These are phyloP conservation scores for Cladosporium colombiae DNA, from an alignment of 2,329 filamentous ascomycete species.

Conservation along the genomic window DNA sequence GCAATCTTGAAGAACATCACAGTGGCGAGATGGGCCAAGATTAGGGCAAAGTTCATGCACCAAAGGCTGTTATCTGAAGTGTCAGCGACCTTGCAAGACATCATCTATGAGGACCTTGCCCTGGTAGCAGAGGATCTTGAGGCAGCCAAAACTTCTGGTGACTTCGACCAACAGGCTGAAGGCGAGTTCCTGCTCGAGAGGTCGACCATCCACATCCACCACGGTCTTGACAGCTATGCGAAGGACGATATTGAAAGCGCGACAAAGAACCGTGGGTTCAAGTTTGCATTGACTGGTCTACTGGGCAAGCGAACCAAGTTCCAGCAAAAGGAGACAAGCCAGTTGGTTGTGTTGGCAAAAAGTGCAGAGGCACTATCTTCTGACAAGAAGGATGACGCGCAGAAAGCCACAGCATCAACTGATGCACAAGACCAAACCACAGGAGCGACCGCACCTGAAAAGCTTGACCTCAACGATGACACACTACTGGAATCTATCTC, in stretches of 20 bases:
- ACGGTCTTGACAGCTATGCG: slow-evolving; percentile 78
- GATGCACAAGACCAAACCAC: slow-evolving; percentile 3
- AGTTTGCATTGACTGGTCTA: slow-evolving; percentile 80
- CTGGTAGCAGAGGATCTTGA: slow-evolving; percentile 52
- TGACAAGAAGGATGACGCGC: neutral
- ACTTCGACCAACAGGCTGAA: slow-evolving; percentile 29
- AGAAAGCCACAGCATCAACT: neutral
- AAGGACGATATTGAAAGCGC: slow-evolving; percentile 70
- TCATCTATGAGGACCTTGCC: slow-evolving; percentile 61
- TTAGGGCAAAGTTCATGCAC: slow-evolving; percentile 74
- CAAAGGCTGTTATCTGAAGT: slow-evolving; percentile 67
- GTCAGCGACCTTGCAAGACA: slow-evolving; percentile 59
- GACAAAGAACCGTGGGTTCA: slow-evolving; percentile 66
- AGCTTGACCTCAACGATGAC: slow-evolving; percentile 83
- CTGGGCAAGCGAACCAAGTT: slow-evolving; percentile 83
- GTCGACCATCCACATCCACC: slow-evolving; percentile 78
- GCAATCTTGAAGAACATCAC: slow-evolving; percentile 48
- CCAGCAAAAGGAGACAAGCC: slow-evolving; percentile 77
- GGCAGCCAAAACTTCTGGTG: neutral
- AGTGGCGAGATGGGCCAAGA: slow-evolving; percentile 60
- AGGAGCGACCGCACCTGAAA: slow-evolving; percentile 43
- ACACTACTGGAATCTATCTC: slow-evolving; percentile 85
- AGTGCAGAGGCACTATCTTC: slow-evolving; percentile 53
- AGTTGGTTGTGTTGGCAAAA: slow-evolving; percentile 86
- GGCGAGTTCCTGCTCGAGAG: slow-evolving; percentile 74